phyloP scores from a whole-genome alignment of 2,329 filamentous ascomycete genomes.

The Microdochium nivale region DNA sequence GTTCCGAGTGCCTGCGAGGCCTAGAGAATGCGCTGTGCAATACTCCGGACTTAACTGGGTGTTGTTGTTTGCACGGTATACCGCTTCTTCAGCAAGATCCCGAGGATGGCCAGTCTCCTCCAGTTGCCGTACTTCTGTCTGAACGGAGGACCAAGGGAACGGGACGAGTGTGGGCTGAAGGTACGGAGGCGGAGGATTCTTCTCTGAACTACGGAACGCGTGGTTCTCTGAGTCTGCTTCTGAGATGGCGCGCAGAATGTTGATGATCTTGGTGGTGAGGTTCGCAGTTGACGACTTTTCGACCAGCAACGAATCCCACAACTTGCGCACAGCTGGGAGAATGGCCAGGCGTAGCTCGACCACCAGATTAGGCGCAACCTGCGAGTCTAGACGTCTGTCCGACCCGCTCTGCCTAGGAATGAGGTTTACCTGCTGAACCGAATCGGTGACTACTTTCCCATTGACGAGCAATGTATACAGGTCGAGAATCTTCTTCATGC shows the following conservation, averaged over 20 bases:
- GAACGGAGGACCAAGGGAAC: slow-evolving; percentile 36
- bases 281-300: slow-evolving; percentile 65
- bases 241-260: slow-evolving; percentile 72
- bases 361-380: slow-evolving; percentile 62
- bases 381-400: slow-evolving; percentile 31
- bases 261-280: slow-evolving; percentile 71
- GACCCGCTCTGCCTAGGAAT: slow-evolving; percentile 22
- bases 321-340: slow-evolving; percentile 62
- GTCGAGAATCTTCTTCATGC: slow-evolving; percentile 75
- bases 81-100: slow-evolving; percentile 65
- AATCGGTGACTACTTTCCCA: slow-evolving; percentile 73
- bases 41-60: slow-evolving; percentile 59
- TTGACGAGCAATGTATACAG: slow-evolving; percentile 71
- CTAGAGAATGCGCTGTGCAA: slow-evolving; percentile 53
- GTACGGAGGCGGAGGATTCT: slow-evolving; percentile 21
- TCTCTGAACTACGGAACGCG: slow-evolving; percentile 53
- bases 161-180: slow-evolving; percentile 33
- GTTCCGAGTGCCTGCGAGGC: slow-evolving; percentile 52
- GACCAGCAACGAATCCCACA: slow-evolving; percentile 81
- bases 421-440: slow-evolving; percentile 47
- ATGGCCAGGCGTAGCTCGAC: slow-evolving; percentile 78
- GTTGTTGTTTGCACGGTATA: slow-evolving; percentile 73
- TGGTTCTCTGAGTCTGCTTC: slow-evolving; percentile 67
- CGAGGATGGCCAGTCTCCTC: slow-evolving; percentile 24
- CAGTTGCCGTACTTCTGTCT: slow-evolving; percentile 22